These are phyloP conservation scores for Colletotrichum tropicale DNA, from an alignment of 2,329 filamentous ascomycete species.

Conservation along the genomic window DNA sequence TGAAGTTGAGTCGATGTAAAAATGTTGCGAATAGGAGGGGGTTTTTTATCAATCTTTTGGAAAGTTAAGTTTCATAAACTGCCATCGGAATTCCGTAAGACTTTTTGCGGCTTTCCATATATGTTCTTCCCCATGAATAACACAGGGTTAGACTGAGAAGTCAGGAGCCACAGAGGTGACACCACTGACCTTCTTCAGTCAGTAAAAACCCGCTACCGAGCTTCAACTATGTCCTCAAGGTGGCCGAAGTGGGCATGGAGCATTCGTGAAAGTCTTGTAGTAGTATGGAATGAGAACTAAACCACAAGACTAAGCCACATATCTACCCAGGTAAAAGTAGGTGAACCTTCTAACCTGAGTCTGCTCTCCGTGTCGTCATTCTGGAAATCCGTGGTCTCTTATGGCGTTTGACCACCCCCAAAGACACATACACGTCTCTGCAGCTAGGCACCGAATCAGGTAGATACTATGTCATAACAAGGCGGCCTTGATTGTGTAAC, in stretches of 20 bases:
- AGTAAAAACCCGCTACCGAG: neutral
- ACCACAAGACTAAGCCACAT: neutral
- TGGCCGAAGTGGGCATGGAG: neutral
- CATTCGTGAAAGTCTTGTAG: neutral
- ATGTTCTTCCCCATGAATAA: neutral
- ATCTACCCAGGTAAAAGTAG: neutral
- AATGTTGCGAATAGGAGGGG: neutral
- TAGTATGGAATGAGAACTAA: neutral
- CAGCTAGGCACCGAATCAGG: neutral
- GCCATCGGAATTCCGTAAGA: neutral
- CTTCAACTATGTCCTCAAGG: neutral
- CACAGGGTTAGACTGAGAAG: neutral
- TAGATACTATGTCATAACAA: neutral
- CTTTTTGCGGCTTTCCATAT: neutral
- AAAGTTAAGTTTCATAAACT: neutral
- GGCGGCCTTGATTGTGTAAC: neutral
- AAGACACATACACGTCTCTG: neutral
- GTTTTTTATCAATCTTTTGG: neutral
- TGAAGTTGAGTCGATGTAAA: neutral
- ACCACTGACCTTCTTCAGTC: neutral
- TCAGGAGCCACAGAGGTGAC: neutral
- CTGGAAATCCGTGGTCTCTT: neutral
- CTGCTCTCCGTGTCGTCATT: neutral
- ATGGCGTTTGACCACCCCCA: neutral
- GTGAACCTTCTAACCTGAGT: neutral